Conservation (phyloP, 768 basidiomycete species). For the Suillus placidus region DNA sequence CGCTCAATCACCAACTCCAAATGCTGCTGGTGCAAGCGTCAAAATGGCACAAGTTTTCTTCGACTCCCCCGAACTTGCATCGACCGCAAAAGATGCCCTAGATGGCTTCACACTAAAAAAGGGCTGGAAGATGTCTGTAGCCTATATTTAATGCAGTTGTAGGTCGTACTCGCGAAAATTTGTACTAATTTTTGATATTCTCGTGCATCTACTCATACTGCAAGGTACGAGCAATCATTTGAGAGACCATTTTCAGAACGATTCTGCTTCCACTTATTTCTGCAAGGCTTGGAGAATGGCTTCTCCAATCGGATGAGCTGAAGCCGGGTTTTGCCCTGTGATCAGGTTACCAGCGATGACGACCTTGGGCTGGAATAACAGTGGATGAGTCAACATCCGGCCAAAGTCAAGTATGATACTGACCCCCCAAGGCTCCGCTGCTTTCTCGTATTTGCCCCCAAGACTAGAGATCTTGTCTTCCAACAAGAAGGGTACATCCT, state of each 20-base stretch:
- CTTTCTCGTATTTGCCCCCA: conserved; percentile 69
- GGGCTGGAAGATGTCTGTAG: conserved; percentile 82
- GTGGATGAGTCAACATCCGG: neutral
- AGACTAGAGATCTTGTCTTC: conserved; percentile 65
- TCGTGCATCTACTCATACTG: neutral
- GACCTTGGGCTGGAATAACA: conserved; percentile 40
- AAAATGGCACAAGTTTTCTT: conserved; percentile 85
- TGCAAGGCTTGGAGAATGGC: conserved; percentile 56
- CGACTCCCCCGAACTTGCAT: conserved; percentile 73
- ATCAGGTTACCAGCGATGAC: conserved; percentile 60
- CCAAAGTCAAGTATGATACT: conserved; percentile 28
- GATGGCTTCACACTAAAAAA: conserved; percentile 88
- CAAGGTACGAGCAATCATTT: neutral
- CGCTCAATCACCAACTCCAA: conserved; percentile 67
- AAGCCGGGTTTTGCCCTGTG: conserved; percentile 78
- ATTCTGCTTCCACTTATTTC: conserved; percentile 8
- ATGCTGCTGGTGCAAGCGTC: conserved; percentile 61
- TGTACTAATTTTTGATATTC: conserved; percentile 14
- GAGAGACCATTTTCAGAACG: neutral
- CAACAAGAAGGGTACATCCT: conserved; percentile 71
- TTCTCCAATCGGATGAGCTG: conserved; percentile 57
- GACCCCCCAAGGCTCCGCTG: conserved; percentile 57
- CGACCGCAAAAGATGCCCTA: conserved; percentile 77
- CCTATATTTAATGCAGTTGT: conserved; percentile 49
- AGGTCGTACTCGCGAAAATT: conserved; percentile 11